A percentile compares a stretch with the other conserved stretches of the same genome.
phyloP scores from a whole-genome alignment of 768 basidiomycete species.

The Mycena vitilis region DNA sequence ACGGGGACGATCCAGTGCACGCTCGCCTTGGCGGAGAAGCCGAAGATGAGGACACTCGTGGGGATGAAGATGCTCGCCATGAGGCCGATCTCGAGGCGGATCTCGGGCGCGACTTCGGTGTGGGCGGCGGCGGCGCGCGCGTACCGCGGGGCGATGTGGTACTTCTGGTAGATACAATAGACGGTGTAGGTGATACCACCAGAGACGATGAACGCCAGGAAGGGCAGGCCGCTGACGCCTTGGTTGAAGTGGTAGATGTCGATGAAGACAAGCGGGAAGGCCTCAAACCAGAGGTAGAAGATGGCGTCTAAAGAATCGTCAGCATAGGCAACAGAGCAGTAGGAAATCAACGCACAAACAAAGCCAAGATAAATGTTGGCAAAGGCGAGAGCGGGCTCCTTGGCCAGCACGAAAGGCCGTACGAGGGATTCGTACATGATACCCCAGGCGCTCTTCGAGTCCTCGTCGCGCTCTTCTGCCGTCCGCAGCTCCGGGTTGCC shows the following conservation, averaged over 20 bases:
- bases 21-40: slow-evolving; percentile 15
- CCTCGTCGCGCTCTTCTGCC: slow-evolving; percentile 40
- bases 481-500: slow-evolving; percentile 43
- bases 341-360: slow-evolving; percentile 37
- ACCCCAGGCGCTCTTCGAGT: slow-evolving; percentile 32
- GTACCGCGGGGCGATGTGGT: slow-evolving; percentile 29
- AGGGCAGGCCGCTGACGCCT: slow-evolving; percentile 21
- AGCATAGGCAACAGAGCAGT: neutral
- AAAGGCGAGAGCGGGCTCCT: slow-evolving; percentile 45
- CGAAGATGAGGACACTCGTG: slow-evolving; percentile 21
- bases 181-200: slow-evolving; percentile 33
- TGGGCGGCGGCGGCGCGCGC: slow-evolving; percentile 28
- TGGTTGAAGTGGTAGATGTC: slow-evolving; percentile 46
- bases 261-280: slow-evolving; percentile 48
- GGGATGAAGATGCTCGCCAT: slow-evolving; percentile 29
- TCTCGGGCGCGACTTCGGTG: slow-evolving; percentile 40
- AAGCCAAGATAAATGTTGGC: slow-evolving; percentile 47
- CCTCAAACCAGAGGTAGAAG: slow-evolving; percentile 48
- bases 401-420: slow-evolving; percentile 44
- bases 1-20: slow-evolving; percentile 25
- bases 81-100: slow-evolving; percentile 47
- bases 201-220: slow-evolving; percentile 34
- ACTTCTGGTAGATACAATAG: slow-evolving; percentile 39
- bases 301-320: slow-evolving; percentile 37
- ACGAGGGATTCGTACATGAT: slow-evolving; percentile 41